Evolutionary conservation across 345 rosid species (phyloP).

Genomic region (Ailanthus altissimus): DNA sequence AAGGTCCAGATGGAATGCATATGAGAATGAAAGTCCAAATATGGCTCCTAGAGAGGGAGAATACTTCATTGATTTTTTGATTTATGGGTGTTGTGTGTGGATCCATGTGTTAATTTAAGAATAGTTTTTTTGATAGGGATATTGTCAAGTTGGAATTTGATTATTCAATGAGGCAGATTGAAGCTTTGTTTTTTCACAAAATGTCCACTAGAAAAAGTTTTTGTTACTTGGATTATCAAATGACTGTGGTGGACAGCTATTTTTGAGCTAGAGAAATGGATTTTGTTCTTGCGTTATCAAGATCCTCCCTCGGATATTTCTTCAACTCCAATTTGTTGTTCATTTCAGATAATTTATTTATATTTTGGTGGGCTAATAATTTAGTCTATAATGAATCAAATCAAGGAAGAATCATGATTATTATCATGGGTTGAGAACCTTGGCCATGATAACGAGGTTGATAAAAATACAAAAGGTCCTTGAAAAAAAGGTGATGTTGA

Average conservation of each 20-base stretch:
- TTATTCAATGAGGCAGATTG: conserved; percentile 11
- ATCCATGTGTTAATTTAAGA: conserved; percentile 22
- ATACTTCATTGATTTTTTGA: conserved; percentile 22
- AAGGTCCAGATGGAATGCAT: conserved; percentile 40
- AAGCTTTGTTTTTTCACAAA: conserved; percentile 13
- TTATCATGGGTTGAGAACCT: conserved; percentile 26
- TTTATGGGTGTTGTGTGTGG: conserved; percentile 13
- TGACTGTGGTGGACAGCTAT: conserved; percentile 18
- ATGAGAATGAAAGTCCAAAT: conserved; percentile 26
- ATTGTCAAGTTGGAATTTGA: conserved; percentile 32
- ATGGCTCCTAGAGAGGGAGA: conserved; percentile 14
- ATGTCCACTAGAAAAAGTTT: conserved; percentile 26
- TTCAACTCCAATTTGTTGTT: conserved; percentile 18
- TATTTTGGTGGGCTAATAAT: conserved; percentile 31
- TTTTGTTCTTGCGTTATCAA: conserved; percentile 12
- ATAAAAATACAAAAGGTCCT: conserved; percentile 32
- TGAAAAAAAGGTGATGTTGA: conserved; percentile 47
- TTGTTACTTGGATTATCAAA: conserved; percentile 30
- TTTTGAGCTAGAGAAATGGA: not conserved
- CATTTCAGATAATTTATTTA: not conserved
- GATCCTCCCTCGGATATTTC: conserved; percentile 20
- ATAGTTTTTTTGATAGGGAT: conserved; percentile 23
- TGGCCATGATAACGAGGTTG: conserved; percentile 38
- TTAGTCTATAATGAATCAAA: conserved; percentile 23
- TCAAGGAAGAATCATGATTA: conserved; percentile 36